Evolutionary conservation across 2,329 filamentous ascomycete species (phyloP).

Genomic region (Scopulariopsis brevicaulis): DNA sequence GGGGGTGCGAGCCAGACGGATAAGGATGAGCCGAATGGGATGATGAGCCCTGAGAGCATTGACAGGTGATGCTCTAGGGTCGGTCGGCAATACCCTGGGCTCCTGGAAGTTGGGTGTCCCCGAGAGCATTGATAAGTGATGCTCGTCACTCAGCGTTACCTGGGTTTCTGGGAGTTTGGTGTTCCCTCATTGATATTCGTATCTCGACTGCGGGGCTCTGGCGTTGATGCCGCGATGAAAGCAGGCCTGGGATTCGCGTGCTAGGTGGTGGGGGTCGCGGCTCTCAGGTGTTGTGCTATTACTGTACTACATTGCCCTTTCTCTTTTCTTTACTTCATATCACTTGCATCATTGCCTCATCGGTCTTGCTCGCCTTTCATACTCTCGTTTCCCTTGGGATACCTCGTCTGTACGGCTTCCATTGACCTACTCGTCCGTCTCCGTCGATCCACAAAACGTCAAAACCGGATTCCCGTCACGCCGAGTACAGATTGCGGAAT

Average conservation of each 20-base stretch:
- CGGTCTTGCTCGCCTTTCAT: too few relatives aligned
- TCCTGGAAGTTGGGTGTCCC: too few relatives aligned
- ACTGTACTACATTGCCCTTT: not conserved
- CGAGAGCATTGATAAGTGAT: conserved; percentile 50
- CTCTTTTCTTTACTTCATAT: not conserved
- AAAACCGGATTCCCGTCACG: too few relatives aligned
- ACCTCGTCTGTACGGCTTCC: too few relatives aligned
- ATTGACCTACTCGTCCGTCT: too few relatives aligned
- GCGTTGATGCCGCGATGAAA: not conserved
- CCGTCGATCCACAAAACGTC: too few relatives aligned
- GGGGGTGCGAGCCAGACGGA: conserved; percentile 53
- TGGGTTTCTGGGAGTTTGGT: not conserved
- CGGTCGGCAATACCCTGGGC: too few relatives aligned
- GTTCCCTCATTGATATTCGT: not conserved
- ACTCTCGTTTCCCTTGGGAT: too few relatives aligned
- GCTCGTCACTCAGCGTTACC: not conserved
- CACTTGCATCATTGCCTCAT: not conserved
- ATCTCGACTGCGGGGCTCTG: not conserved
- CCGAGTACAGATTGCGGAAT: too few relatives aligned
- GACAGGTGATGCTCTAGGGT: conserved; percentile 17
- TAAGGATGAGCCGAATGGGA: conserved; percentile 57
- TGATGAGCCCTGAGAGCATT: conserved; percentile 80
- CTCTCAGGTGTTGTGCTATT: not conserved
- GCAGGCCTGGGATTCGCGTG: not conserved
- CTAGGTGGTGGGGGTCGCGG: not conserved